These are phyloP conservation scores for Penicillium hordei DNA, from an alignment of 2,329 filamentous ascomycete species.

Conservation along the genomic window DNA sequence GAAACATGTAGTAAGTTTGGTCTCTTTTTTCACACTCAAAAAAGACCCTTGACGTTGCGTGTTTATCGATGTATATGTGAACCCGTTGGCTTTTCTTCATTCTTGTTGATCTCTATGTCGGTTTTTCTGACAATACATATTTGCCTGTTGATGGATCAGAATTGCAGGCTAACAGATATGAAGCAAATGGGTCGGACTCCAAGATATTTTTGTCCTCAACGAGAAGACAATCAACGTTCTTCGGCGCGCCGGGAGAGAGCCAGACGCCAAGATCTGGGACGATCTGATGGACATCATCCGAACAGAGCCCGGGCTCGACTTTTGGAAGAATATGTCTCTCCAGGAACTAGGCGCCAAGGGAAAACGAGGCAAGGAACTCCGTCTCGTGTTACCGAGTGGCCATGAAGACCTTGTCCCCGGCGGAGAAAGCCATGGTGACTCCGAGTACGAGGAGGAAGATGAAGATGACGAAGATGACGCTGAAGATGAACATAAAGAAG, in stretches of 20 bases:
- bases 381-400: slow-evolving; percentile 6
- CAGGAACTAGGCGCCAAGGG: slow-evolving; percentile 11
- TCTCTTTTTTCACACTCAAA: neutral
- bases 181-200: slow-evolving; percentile 9
- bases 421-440: neutral
- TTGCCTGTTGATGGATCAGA: neutral
- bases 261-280: slow-evolving; percentile 5
- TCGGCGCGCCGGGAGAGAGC: neutral
- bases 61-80: neutral
- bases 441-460: neutral
- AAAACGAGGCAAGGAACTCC: slow-evolving; percentile 5
- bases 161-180: neutral
- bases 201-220: slow-evolving; percentile 8
- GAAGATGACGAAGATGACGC: neutral
- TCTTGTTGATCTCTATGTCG: too few species aligned
- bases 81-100: neutral
- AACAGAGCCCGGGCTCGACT: neutral
- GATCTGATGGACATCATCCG: slow-evolving; percentile 5
- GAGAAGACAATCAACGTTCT: neutral
- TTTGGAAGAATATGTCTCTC: slow-evolving; percentile 17
- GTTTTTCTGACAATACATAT: neutral
- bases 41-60: neutral
- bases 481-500: neutral
- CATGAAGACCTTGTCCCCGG: neutral
- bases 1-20: slow-evolving; percentile 19